These are phyloP conservation scores for Prinsepia uniflora DNA, from an alignment of 306 rosid genomes.

Conservation along the genomic window DNA sequence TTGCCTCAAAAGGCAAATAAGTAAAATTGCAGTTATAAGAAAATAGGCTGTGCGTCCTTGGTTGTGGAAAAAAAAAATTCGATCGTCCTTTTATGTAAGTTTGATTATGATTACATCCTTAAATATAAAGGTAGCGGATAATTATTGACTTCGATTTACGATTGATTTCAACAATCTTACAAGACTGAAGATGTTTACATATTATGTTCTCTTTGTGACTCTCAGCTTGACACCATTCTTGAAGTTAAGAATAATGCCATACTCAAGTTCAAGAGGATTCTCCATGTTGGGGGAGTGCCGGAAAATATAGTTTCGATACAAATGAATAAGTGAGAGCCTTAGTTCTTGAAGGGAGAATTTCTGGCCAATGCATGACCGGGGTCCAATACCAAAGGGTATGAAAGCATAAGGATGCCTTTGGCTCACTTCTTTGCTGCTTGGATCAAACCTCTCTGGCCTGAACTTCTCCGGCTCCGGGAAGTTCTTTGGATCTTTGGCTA, in stretches of 20 bases:
- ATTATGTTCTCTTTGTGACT: constrained; percentile 39
- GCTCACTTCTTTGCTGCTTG: constrained; percentile 65
- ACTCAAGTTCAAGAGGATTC: constrained; percentile 70
- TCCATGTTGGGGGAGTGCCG: constrained; percentile 83
- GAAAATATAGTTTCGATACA: constrained; percentile 66
- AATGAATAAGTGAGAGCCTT: constrained; percentile 75
- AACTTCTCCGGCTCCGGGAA: constrained; percentile 92
- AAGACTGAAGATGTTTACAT: not conserved
- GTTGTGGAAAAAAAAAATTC: too few species aligned
- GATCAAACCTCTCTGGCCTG: constrained; percentile 86
- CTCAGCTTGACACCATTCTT: constrained; percentile 79
- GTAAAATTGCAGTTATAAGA: too few species aligned
- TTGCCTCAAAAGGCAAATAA: too few species aligned
- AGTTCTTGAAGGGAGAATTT: constrained; percentile 72
- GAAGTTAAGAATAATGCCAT: constrained; percentile 86
- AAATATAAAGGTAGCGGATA: too few species aligned
- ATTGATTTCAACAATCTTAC: not conserved
- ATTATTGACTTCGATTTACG: not conserved
- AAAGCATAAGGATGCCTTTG: constrained; percentile 80
- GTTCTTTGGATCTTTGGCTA: constrained; percentile 78
- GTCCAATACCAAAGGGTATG: constrained; percentile 92
- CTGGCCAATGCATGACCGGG: constrained; percentile 84
- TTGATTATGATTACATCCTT: too few species aligned
- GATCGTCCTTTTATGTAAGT: too few species aligned
- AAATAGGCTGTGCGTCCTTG: too few species aligned